Evolutionary conservation across 2,329 filamentous ascomycete genomes (phyloP), one percentile per base, ranked within the genome.

Genomic region (Fusarium floridanum): DNA sequence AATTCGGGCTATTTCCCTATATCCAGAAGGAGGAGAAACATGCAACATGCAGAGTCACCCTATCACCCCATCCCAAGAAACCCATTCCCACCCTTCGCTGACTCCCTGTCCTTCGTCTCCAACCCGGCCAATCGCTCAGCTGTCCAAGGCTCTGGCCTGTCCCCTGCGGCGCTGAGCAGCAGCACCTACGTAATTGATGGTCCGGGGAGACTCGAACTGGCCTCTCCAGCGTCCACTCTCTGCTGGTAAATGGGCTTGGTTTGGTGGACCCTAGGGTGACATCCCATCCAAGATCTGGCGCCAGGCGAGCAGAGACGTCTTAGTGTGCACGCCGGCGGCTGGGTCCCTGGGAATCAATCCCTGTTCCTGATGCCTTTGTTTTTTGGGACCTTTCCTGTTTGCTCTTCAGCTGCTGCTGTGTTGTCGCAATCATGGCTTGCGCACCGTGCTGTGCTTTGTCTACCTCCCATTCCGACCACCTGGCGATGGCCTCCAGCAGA

Each of bases 131-230:
- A 66, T 67, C 66, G 67, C 61, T 70, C 67, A 66, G 64, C 66
- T 61, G 60, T 45, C 41, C 63, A 61, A 64, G 41, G 67, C 45
- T 66, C 66, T 57, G 56, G 43, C 50, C 56, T 64, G 59, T 63
- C 75, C 75, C 75, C 75, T 77, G 75, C 64, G 56, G 64, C 55
- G 75, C 75, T 77, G 75, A 77, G 69, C 41, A 59, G 67, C 48
- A 59, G 67, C 77, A 76, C 75, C 70, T 77, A 76, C 75, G 75
- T 77, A 77, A 77, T 76, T 37, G 67, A 74, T 77, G 61, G 74
- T 75, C 74, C 36, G 67, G 74, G 73, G 56, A 68, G 63, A 63
- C 66, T 37, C 27, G 64, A 50, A 61, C 29, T 50, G 20, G 64
- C 32, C 34, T 29, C 37, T 48, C 56, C 29, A 59, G 36, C 45